Evolutionary conservation across 2,329 filamentous ascomycete genomes (phyloP).

Genomic region (Fusarium veterinarium): DNA sequence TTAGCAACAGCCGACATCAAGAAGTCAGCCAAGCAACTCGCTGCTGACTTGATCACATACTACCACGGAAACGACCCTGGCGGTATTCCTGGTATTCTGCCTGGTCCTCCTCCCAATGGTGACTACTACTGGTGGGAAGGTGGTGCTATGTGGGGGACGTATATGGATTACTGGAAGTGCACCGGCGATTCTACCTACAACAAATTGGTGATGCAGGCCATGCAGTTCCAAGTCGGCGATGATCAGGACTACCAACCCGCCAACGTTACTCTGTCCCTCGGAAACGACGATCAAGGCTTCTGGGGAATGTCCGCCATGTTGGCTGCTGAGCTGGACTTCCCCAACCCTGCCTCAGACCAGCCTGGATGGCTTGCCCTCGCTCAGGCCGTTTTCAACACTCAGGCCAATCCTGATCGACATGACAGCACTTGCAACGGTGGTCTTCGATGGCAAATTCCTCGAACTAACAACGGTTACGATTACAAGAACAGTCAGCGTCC

Average conservation of each 20-base stretch:
- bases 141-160: conserved; percentile 69
- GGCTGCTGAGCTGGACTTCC: conserved; percentile 68
- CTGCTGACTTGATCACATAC: conserved; percentile 59
- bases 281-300: conserved; percentile 75
- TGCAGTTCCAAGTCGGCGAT: conserved; percentile 65
- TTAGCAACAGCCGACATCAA: conserved; percentile 52
- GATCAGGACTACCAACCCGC: conserved; percentile 66
- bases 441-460: conserved; percentile 81
- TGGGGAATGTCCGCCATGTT: conserved; percentile 74
- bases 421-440: conserved; percentile 67
- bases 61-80: conserved; percentile 60
- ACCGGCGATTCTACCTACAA: conserved; percentile 71
- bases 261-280: conserved; percentile 63
- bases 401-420: conserved; percentile 68
- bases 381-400: conserved; percentile 72
- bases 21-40: conserved; percentile 52
- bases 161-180: conserved; percentile 73
- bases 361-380: conserved; percentile 68
- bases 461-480: conserved; percentile 78
- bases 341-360: conserved; percentile 61
- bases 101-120: conserved; percentile 58
- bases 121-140: conserved; percentile 76
- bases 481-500: conserved; percentile 71
- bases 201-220: conserved; percentile 60
- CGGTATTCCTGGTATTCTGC: conserved; percentile 59